phyloP scores from a whole-genome alignment of 2,329 filamentous ascomycete genomes.

The Pseudodiploospora longispora region DNA sequence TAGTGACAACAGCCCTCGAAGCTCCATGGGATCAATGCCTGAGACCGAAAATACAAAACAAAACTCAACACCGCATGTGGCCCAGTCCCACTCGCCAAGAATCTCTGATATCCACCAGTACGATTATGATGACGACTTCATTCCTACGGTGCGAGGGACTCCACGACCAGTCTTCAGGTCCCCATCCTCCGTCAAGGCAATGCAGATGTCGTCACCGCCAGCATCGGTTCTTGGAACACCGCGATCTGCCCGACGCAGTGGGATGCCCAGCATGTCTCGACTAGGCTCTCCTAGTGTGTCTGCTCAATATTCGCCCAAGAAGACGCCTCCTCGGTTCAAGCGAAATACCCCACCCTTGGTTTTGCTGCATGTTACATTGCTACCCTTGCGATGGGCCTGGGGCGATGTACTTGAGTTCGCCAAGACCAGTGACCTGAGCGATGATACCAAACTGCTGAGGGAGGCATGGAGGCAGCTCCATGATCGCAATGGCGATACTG shows the following conservation, averaged over 20 bases:
- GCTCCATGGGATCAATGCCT: conserved; percentile 45
- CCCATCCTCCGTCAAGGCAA: conserved; percentile 58
- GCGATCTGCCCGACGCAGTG: conserved; percentile 42
- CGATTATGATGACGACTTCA: conserved; percentile 36
- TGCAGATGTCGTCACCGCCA: conserved; percentile 64
- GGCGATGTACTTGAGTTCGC: conserved; percentile 44
- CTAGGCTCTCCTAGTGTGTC: conserved; percentile 47
- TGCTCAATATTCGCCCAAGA: conserved; percentile 47
- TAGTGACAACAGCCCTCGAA: conserved; percentile 49
- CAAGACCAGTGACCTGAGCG: conserved; percentile 32
- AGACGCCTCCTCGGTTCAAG: conserved; percentile 52
- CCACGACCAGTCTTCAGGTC: conserved; percentile 60
- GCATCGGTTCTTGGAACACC: conserved; percentile 49
- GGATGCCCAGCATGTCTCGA: conserved; percentile 43
- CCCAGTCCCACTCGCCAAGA: conserved; percentile 28
- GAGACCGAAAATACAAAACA: conserved; percentile 26
- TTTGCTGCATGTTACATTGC: conserved; percentile 66
- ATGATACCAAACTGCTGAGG: conserved; percentile 42
- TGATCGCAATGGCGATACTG: conserved; percentile 63
- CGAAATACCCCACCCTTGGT: conserved; percentile 58
- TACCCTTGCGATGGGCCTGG: conserved; percentile 63
- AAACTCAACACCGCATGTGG: conserved; percentile 16
- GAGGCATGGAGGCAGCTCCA: conserved; percentile 60
- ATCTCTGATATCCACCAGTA: conserved; percentile 46
- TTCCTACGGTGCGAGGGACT: conserved; percentile 49